These are phyloP conservation scores for Tolypocladium guangdongense DNA, from an alignment of 2,329 filamentous ascomycete species.

Conservation along the genomic window DNA sequence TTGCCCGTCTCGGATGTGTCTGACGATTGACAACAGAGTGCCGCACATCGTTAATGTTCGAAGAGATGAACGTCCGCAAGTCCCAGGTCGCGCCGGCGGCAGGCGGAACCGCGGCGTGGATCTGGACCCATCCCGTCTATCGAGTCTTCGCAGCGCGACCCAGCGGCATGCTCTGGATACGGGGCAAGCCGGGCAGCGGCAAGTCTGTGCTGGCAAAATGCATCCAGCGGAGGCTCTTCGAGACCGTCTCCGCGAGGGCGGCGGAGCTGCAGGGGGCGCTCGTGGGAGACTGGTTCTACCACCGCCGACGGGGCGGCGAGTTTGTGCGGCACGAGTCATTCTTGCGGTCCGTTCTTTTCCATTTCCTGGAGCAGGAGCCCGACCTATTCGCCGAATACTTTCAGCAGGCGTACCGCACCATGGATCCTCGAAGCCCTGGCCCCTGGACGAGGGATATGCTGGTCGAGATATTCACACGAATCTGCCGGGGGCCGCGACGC, in stretches of 20 bases:
- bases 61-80: neutral
- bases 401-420: neutral
- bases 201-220: constrained; percentile 4
- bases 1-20: no score
- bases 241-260: neutral
- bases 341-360: neutral
- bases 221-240: neutral
- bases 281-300: neutral
- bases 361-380: neutral
- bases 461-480: neutral
- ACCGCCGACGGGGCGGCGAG: neutral
- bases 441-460: neutral
- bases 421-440: neutral
- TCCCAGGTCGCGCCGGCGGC: neutral
- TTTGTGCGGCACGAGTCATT: neutral
- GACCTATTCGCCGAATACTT: neutral
- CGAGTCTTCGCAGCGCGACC: neutral
- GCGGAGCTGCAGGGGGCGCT: neutral
- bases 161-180: constrained; percentile 2
- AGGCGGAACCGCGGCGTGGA: neutral
- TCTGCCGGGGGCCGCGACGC: neutral
- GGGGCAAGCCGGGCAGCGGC: constrained; percentile 4
- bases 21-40: neutral
- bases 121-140: neutral
- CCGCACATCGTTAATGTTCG: neutral